phyloP scores from a whole-genome alignment of 768 basidiomycete genomes.

The Lentinula sp. region DNA sequence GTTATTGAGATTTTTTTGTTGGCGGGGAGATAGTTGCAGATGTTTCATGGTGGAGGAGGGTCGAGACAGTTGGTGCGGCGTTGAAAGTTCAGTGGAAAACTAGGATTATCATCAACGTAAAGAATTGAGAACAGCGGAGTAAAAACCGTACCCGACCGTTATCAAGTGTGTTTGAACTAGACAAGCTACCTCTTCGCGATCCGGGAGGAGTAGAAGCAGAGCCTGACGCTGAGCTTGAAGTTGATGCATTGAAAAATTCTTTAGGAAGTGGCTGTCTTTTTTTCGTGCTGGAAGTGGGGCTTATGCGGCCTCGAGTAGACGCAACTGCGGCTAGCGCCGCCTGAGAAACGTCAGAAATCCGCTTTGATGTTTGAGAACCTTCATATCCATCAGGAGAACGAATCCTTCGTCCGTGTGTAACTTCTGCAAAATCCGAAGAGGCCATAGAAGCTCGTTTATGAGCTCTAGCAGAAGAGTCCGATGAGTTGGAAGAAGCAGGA shows the following conservation, averaged over 20 bases:
- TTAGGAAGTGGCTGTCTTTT: constrained; percentile 39
- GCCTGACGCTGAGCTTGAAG: background rate
- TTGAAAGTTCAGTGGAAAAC: constrained; percentile 30
- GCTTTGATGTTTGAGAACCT: constrained; percentile 13
- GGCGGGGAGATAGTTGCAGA: constrained; percentile 3
- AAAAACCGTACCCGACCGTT: constrained; percentile 18
- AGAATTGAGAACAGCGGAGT: constrained; percentile 17
- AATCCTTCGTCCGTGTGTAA: constrained; percentile 10
- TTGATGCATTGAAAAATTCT: constrained; percentile 33
- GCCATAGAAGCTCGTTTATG: constrained; percentile 37
- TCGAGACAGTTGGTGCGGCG: constrained; percentile 22
- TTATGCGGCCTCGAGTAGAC: constrained; percentile 38
- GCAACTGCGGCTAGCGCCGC: constrained; percentile 60
- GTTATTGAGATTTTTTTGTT: constrained; percentile 3
- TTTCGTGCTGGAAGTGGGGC: constrained; percentile 28
- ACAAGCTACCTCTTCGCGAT: constrained; percentile 1
- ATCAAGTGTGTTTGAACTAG: background rate
- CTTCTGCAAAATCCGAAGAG: constrained; percentile 12
- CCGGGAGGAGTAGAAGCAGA: background rate
- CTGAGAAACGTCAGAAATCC: constrained; percentile 33
- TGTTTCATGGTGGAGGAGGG: background rate
- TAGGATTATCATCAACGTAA: constrained; percentile 7
- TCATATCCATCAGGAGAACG: constrained; percentile 9
- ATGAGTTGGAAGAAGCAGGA: constrained; percentile 3
- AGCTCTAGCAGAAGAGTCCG: constrained; percentile 17